A percentile compares a stretch with the other conserved stretches of the same genome.
Conservation (phyloP, 2,329 filamentous ascomycete genomes). For the Talaromyces sp. region DNA sequence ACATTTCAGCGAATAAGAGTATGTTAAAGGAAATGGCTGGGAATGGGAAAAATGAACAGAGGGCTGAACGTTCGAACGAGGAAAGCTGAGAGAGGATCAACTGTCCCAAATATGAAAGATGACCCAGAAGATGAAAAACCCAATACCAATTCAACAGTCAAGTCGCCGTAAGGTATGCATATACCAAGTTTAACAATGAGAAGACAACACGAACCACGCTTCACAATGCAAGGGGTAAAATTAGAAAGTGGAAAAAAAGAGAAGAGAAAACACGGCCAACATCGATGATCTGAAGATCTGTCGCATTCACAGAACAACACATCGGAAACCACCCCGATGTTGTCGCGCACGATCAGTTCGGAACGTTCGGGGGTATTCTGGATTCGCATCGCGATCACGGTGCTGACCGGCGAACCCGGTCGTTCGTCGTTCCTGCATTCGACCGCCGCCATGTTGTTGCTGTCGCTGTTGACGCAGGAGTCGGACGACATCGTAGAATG, state of each 20-base stretch:
- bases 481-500: conserved; percentile 94
- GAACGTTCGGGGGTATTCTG: conserved; percentile 39
- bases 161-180: conserved; percentile 17
- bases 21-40: not conserved
- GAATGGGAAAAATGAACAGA: not conserved
- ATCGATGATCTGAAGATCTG: not conserved
- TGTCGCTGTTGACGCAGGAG: conserved; percentile 81
- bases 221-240: conserved; percentile 16
- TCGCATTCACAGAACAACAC: conserved; percentile 35
- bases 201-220: conserved; percentile 18
- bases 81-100: not conserved
- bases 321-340: conserved; percentile 37
- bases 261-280: conserved; percentile 6
- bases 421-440: conserved; percentile 35
- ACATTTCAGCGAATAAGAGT: not conserved
- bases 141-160: conserved; percentile 2
- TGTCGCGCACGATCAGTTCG: conserved; percentile 36
- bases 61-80: not conserved
- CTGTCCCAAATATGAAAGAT: conserved; percentile 4
- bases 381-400: conserved; percentile 36
- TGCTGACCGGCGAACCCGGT: conserved; percentile 33
- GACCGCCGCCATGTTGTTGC: conserved; percentile 37
- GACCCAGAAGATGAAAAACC: not conserved
- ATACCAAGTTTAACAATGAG: conserved; percentile 12
- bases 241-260: not conserved